A percentile compares a stretch with the other conserved stretches of the same genome.
Conservation (phyloP, 2,329 filamentous ascomycete genomes). For the Alternaria solani region DNA sequence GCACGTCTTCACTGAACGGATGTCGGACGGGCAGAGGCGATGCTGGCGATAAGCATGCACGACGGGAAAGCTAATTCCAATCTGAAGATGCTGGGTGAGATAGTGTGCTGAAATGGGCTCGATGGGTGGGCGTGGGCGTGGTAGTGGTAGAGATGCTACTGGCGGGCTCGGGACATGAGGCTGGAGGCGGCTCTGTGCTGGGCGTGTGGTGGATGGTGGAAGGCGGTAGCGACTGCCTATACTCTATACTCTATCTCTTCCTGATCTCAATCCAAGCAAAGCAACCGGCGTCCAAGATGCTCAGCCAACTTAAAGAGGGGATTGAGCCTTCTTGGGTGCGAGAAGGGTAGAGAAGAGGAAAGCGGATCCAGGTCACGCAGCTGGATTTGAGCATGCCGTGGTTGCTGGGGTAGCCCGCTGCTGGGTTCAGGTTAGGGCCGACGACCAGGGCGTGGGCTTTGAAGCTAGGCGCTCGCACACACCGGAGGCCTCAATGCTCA, state of each 20-base stretch:
- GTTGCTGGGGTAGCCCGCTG: slow-evolving; percentile 38
- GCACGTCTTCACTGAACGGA: slow-evolving; percentile 27
- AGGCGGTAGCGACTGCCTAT: slow-evolving; percentile 37
- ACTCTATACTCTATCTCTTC: background rate
- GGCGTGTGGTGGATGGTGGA: slow-evolving; percentile 25
- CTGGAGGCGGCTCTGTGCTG: background rate
- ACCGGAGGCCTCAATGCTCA: slow-evolving; percentile 35
- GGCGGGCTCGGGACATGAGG: slow-evolving; percentile 36
- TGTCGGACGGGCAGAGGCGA: slow-evolving; percentile 25
- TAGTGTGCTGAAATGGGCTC: slow-evolving; percentile 15
- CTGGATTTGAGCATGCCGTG: slow-evolving; percentile 48
- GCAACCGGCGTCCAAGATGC: slow-evolving; percentile 38
- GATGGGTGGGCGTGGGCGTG: slow-evolving; percentile 3
- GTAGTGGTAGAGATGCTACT: slow-evolving; percentile 19
- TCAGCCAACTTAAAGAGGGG: slow-evolving; percentile 32
- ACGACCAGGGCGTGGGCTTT: slow-evolving; percentile 35
- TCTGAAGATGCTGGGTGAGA: slow-evolving; percentile 49
- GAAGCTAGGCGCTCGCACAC: slow-evolving; percentile 37
- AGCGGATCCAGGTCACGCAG: slow-evolving; percentile 42
- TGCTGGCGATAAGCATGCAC: slow-evolving; percentile 47
- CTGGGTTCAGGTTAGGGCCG: slow-evolving; percentile 36
- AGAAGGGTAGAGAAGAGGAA: slow-evolving; percentile 49
- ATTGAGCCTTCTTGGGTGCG: slow-evolving; percentile 50
- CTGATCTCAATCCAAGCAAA: slow-evolving; percentile 31
- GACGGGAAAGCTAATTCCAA: slow-evolving; percentile 53